Base-by-base conservation (phyloP, 805 yeast species). In the Wickerhamiella brachini region DNA sequence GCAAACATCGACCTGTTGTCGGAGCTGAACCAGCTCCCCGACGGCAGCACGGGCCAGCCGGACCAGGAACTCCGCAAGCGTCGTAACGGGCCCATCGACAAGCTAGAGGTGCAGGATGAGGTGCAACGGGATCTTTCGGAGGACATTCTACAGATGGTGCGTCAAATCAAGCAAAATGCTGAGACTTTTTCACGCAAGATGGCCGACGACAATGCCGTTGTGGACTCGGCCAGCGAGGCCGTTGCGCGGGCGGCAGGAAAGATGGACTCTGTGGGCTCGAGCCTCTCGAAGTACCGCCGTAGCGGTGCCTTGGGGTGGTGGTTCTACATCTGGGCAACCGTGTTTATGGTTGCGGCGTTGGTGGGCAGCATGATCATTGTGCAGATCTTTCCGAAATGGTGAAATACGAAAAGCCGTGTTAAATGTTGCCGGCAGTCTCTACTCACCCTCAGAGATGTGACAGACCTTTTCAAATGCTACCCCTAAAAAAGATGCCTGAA, bases 131-230 rank as follows among this genome's bases (percentile, higher is more conserved):
- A 73, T 39, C 64, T 79, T 15, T 59, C 78, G 31, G 63, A 62
- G 26, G 81, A 79, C 42, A 65, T 79, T 47, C 60, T 73, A 3
- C 71, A 67, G 18, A 69, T 79, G 64, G 79, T 80, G 0, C 58
- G 69, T 7, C 63, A 68, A 7, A 69, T 79, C 55, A 76, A 74
- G 54, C 61, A 64, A 23, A 74, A 78, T 18, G 81, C 82, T 1
- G 55, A 68, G 29, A 57, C 60, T 6, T 69, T 76, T 69, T 55
- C 62, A 59, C 52, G 72, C 60, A 68, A 70, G 57, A 58, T 71
- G n/a, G 62, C 62, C 23, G 50, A 57, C 20, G 74, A 70, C 53
- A 54, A 53, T 10, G 64, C 61, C 23, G 63, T 67, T 6, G 67
- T 71, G 13, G 53, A 54, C 29, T 51, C 61, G 2, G 65, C 74